phyloP scores from a whole-genome alignment of 2,329 filamentous ascomycete species.

The Sporothrix variecibatus region DNA sequence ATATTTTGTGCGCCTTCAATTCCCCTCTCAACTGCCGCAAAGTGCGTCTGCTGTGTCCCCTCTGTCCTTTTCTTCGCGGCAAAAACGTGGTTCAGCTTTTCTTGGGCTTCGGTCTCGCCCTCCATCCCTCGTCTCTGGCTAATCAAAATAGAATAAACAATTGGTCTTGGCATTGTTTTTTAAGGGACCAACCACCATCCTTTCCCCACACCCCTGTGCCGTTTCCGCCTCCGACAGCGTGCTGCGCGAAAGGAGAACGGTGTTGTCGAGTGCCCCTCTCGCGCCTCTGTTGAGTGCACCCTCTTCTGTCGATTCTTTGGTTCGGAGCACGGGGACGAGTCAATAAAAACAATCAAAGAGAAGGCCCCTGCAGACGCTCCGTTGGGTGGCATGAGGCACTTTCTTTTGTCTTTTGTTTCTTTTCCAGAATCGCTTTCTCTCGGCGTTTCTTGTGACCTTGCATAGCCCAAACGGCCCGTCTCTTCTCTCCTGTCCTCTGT shows the following conservation, averaged over 20 bases:
- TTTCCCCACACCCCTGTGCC: conserved; percentile 4
- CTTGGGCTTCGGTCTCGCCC: no score
- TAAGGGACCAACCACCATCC: not conserved
- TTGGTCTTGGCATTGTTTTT: conserved; percentile 1
- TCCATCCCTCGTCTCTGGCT: conserved; percentile 1
- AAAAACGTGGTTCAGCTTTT: conserved; percentile 1
- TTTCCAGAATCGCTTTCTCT: not conserved
- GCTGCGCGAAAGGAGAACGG: not conserved
- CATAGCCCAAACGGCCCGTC: not conserved
- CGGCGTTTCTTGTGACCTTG: not conserved
- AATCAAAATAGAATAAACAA: conserved; percentile 15
- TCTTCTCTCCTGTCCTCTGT: not conserved
- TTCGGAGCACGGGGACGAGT: not conserved
- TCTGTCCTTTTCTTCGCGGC: not conserved
- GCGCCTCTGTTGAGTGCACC: not conserved
- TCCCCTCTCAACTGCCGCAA: not conserved
- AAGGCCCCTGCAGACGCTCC: not conserved
- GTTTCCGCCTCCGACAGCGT: not conserved
- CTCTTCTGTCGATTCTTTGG: conserved; percentile 1
- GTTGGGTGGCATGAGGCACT: not conserved
- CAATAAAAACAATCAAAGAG: not conserved
- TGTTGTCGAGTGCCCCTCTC: not conserved
- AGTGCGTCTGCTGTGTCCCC: not conserved
- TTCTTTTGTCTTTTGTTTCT: not conserved
- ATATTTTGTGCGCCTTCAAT: not conserved